Evolutionary conservation across 495 filamentous ascomycete species (phyloP).

Genomic region (Neurospora tetraspora): DNA sequence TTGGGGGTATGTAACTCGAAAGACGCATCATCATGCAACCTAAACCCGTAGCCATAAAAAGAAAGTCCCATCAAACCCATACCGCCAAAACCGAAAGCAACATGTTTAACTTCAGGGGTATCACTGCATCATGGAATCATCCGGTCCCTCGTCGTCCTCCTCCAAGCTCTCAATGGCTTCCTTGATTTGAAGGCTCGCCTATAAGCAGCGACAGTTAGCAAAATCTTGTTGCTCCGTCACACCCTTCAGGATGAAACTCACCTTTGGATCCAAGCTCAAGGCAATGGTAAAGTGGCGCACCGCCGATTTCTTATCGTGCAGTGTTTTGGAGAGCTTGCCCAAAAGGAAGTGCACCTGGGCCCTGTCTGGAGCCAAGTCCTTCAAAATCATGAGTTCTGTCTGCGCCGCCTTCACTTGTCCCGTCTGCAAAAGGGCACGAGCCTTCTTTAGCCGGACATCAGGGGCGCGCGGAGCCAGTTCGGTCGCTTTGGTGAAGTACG

Average conservation of each 20-base stretch:
- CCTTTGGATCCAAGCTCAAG: slow-evolving; percentile 93
- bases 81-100: background rate
- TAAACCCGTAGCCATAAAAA: background rate
- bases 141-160: slow-evolving; percentile 74
- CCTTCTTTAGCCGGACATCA: slow-evolving; percentile 81
- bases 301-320: slow-evolving; percentile 68
- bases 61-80: background rate
- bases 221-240: background rate
- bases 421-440: slow-evolving; percentile 74
- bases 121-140: slow-evolving; percentile 49
- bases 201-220: slow-evolving; percentile 14
- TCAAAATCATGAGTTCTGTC: slow-evolving; percentile 68
- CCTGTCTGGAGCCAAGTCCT: slow-evolving; percentile 86
- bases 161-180: slow-evolving; percentile 83
- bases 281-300: slow-evolving; percentile 91
- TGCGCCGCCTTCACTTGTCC: slow-evolving; percentile 60
- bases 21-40: background rate
- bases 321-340: slow-evolving; percentile 72
- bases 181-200: slow-evolving; percentile 89
- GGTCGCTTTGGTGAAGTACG: slow-evolving; percentile 70
- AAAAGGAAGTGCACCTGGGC: slow-evolving; percentile 92
- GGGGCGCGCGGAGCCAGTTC: slow-evolving; percentile 72
- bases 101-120: slow-evolving; percentile 15
- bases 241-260: slow-evolving; percentile 25
- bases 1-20: background rate